A percentile compares a stretch with the other conserved stretches of the same genome.
Evolutionary conservation across 2,329 filamentous ascomycete genomes (phyloP).

Genomic region (Trichoderma hamatum): DNA sequence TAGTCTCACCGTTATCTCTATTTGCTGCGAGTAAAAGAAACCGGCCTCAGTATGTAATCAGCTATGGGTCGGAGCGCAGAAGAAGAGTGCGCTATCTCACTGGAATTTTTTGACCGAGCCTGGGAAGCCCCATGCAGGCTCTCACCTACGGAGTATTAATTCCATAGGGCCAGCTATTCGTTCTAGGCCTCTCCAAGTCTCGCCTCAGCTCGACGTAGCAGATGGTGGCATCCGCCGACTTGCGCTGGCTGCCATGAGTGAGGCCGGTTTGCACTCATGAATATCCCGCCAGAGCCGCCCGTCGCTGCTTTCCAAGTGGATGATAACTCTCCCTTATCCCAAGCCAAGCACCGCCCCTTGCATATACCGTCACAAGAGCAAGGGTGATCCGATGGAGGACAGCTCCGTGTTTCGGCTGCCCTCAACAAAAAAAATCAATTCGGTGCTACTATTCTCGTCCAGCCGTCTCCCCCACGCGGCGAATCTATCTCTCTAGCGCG

Average conservation of each 20-base stretch:
- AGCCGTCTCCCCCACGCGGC: slow-evolving; percentile 20
- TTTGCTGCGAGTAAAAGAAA: slow-evolving; percentile 12
- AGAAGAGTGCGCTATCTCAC: slow-evolving; percentile 14
- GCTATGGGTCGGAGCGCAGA: slow-evolving; percentile 22
- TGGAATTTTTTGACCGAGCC: background rate
- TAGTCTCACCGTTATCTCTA: slow-evolving; percentile 26
- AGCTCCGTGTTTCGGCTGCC: slow-evolving; percentile 23
- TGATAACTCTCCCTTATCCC: background rate
- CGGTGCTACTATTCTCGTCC: slow-evolving; percentile 6
- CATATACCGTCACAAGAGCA: background rate
- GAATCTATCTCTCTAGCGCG: slow-evolving; percentile 5
- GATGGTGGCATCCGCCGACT: background rate
- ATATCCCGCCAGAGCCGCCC: slow-evolving; percentile 11
- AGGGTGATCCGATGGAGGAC: background rate
- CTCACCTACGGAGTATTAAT: background rate
- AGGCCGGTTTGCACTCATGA: background rate
- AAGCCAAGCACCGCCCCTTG: slow-evolving; percentile 7
- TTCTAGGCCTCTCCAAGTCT: background rate
- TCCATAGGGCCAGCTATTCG: background rate
- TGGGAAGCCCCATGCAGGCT: background rate
- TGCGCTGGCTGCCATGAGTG: background rate
- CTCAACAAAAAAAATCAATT: slow-evolving; percentile 23
- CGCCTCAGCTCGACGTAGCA: background rate
- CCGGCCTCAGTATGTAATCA: slow-evolving; percentile 16
- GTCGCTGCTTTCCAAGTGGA: background rate